phyloP scores from a whole-genome alignment of 1,284 basidiomycete species.

The Fomitopsis betulina region DNA sequence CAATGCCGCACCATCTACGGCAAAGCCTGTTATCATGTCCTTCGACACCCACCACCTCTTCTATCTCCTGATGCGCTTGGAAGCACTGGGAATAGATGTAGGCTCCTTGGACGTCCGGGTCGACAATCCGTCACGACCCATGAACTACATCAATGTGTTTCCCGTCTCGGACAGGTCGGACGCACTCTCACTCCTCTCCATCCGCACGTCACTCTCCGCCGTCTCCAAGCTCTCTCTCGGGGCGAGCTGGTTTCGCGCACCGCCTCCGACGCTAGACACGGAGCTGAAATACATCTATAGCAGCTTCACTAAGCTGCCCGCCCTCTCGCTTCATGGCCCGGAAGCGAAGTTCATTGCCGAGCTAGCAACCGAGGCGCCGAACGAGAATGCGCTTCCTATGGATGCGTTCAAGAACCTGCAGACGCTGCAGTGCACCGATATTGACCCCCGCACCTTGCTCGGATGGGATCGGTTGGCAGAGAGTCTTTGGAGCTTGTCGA shows the following conservation, averaged over 20 bases:
- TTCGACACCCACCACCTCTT: constrained; percentile 83
- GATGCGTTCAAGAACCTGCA: constrained; percentile 82
- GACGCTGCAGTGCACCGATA: constrained; percentile 68
- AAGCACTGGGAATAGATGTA: constrained; percentile 68
- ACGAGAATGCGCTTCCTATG: constrained; percentile 74
- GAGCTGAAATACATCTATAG: constrained; percentile 86
- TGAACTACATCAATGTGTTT: constrained; percentile 66
- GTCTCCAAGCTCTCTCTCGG: constrained; percentile 75
- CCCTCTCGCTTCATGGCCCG: constrained; percentile 60
- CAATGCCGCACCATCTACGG: constrained; percentile 26
- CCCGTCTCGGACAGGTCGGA: constrained; percentile 61
- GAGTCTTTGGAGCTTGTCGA: constrained; percentile 67
- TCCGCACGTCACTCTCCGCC: constrained; percentile 73
- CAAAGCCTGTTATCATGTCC: constrained; percentile 58
- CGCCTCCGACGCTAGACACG: constrained; percentile 56
- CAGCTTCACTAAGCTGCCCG: constrained; percentile 83
- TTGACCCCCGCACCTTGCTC: constrained; percentile 79
- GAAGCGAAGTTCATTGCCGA: constrained; percentile 65
- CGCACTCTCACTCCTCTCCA: constrained; percentile 72
- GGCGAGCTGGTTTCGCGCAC: constrained; percentile 58
- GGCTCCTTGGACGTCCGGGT: constrained; percentile 81
- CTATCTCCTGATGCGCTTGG: constrained; percentile 84
- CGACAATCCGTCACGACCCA: constrained; percentile 65
- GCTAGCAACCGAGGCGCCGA: constrained; percentile 67
- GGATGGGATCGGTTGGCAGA: constrained; percentile 83